Conservation (phyloP, 2,329 filamentous ascomycete genomes). For the Colletotrichum paranaense region DNA sequence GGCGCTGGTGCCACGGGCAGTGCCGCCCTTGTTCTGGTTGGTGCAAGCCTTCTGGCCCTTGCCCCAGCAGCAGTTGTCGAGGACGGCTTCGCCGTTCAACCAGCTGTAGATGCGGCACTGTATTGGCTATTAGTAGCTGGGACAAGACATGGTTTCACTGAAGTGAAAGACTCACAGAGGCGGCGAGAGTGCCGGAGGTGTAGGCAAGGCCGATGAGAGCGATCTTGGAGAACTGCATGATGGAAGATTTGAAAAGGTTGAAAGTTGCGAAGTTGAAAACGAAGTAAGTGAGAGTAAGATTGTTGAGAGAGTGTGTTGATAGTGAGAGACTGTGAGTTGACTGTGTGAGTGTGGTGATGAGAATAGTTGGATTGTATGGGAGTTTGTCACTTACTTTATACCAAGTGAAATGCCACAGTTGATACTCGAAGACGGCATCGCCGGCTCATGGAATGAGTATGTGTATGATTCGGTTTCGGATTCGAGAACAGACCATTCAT, state of each 20-base stretch:
- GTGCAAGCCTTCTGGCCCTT: conserved; percentile 17
- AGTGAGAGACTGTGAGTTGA: no score
- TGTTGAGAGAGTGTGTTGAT: no score
- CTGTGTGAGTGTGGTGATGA: no score
- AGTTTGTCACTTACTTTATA: no score
- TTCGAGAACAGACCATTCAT: no score
- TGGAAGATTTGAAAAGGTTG: background rate
- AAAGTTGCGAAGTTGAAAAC: background rate
- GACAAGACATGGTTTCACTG: no score
- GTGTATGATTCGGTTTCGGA: no score
- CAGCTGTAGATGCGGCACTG: conserved; percentile 2
- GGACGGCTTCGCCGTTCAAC: background rate
- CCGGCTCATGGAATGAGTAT: no score
- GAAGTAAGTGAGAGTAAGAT: background rate
- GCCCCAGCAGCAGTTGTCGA: conserved; percentile 16
- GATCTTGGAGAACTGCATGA: background rate
- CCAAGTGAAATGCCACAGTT: no score
- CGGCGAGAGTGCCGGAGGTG: background rate
- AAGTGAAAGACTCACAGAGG: background rate
- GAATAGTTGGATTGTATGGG: no score
- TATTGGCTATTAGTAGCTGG: background rate
- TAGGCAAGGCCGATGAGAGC: background rate
- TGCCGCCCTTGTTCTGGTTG: conserved; percentile 7
- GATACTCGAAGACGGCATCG: no score
- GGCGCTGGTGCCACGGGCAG: conserved; percentile 1